Percentiles rank a stretch among this genome's conserved stretches.
phyloP scores from a whole-genome alignment of 345 rosid species.

The Populus davidiana region DNA sequence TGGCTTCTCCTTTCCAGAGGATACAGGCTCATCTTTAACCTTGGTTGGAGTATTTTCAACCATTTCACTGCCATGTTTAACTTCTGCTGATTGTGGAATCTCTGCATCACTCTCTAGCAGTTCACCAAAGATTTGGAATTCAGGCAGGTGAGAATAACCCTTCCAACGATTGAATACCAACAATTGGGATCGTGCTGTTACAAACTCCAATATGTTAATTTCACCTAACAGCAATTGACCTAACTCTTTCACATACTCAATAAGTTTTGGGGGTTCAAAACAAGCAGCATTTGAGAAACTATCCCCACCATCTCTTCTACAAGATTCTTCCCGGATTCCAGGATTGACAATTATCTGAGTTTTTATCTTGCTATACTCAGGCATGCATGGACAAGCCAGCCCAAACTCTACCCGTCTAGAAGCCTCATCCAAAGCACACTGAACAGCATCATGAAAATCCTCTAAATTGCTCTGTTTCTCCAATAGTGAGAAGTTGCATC shows the following conservation, averaged over 20 bases:
- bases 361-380: constrained; percentile 39
- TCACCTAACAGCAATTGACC: constrained; percentile 37
- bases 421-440: constrained; percentile 68
- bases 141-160: constrained; percentile 55
- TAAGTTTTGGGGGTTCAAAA: constrained; percentile 57
- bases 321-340: constrained; percentile 47
- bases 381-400: constrained; percentile 67
- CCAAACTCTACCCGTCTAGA: constrained; percentile 70
- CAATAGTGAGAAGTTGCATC: constrained; percentile 50
- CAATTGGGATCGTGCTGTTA: constrained; percentile 46
- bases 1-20: constrained; percentile 29
- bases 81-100: constrained; percentile 26
- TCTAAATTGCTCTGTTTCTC: constrained; percentile 53
- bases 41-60: constrained; percentile 21
- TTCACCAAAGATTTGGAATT: constrained; percentile 42
- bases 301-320: constrained; percentile 48
- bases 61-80: constrained; percentile 15
- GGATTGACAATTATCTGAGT: constrained; percentile 55
- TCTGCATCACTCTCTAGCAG: constrained; percentile 47
- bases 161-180: constrained; percentile 66
- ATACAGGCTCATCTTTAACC: constrained; percentile 22
- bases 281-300: constrained; percentile 36
- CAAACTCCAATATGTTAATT: constrained; percentile 49
- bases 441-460: constrained; percentile 53
- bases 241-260: constrained; percentile 42